Base-by-base conservation (phyloP, 179 eudicot genomes). In the Spergularia azorica region DNA sequence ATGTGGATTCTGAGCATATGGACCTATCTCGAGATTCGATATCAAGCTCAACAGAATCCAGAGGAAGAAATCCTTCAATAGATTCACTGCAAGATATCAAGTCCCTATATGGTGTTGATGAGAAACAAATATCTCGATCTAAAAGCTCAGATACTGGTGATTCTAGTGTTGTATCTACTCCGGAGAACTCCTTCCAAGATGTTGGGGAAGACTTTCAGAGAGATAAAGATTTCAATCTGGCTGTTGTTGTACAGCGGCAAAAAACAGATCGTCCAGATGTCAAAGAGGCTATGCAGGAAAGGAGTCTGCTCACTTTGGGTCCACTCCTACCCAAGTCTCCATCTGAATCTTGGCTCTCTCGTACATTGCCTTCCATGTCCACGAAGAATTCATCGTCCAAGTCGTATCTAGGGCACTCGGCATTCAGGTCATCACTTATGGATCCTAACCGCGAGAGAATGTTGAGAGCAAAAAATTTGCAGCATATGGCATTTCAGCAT, bases 291-390 rank as follows among this genome's bases (percentile, higher is more conserved):
- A 58, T 56, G 70, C 61, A 52, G 51, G 59, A 62, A 62, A 10
- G 69, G 15, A 65, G 79, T 17, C 32, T 72, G 26, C 76, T 77
- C 55, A 85, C 83, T 78, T 60, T 76, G 58, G 84, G 78, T 59
- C 93, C 84, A 14, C 84, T 89, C 43, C 78, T 89, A 70, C 93
- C 88, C 0, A 89, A 83, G 81, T 90, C 95, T 68, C 97, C 97
- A 69, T 90, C 97, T 3, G 97, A 92, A 74, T 92, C 97, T 6
- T 92, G 97, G 97, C 97, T 92, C 50, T 79, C 82, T 18, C 97
- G 93, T 55, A 87, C 97, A 6, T 77, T 92, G 83, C 87, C 92
- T 51, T 72, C 91, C 32, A 51, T 86, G 74, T 46, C 87, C 15
- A 63, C 88, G 0, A 87, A 75, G 76, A 77, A 79, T 36, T 20